A percentile compares a stretch with the other conserved stretches of the same genome.
These are phyloP conservation scores for Parathielavia appendiculata DNA, from an alignment of 495 filamentous ascomycete species.

Conservation along the genomic window DNA sequence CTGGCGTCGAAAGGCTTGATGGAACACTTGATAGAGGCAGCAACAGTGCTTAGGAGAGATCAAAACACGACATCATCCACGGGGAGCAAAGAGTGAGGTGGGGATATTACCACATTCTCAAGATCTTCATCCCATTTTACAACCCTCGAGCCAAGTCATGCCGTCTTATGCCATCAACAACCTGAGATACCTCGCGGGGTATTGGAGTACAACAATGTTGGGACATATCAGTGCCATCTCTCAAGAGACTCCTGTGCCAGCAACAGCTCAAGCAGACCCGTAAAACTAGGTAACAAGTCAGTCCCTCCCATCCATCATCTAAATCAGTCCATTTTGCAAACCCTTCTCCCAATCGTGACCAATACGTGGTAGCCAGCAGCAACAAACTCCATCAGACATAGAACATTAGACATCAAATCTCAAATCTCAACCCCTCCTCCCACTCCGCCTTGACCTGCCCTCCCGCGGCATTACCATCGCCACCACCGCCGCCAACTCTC, in stretches of 20 bases:
- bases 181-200: background rate
- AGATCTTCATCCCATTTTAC: conserved; percentile 5
- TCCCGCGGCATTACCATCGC: background rate
- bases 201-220: background rate
- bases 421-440: conserved; percentile 20
- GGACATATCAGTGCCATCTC: background rate
- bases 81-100: background rate
- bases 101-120: background rate
- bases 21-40: no score
- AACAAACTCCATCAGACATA: background rate
- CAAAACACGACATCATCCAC: background rate
- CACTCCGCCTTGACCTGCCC: conserved; percentile 36
- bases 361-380: no score
- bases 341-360: background rate
- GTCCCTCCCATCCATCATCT: background rate
- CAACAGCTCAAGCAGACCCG: background rate
- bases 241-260: background rate
- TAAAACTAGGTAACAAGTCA: background rate
- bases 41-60: no score
- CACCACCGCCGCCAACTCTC: background rate
- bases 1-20: no score
- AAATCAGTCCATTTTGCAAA: no score
- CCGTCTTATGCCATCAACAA: background rate
- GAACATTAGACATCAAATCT: background rate
- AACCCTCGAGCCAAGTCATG: background rate